Evolutionary conservation across 2,329 filamentous ascomycete genomes (phyloP).

Genomic region (Paecilomyces dactylethromorphus): DNA sequence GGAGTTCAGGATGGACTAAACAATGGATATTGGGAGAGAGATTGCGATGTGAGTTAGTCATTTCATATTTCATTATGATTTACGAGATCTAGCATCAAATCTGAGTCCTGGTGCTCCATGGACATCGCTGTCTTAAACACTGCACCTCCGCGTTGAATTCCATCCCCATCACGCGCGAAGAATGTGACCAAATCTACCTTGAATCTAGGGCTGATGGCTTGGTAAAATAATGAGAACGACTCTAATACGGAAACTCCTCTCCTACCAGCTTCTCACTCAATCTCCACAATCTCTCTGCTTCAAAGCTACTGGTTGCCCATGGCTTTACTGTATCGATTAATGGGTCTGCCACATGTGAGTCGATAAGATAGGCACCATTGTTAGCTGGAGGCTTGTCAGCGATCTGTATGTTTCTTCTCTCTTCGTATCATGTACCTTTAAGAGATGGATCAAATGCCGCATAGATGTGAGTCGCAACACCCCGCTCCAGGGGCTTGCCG

Average conservation of each 20-base stretch:
- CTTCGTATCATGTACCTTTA: background rate
- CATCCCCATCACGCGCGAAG: too few species aligned
- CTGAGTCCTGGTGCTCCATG: too few species aligned
- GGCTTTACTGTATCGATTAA: conserved; percentile 24
- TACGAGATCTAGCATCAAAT: too few species aligned
- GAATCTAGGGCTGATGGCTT: background rate
- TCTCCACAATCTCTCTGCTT: conserved; percentile 40
- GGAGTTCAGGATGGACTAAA: too few species aligned
- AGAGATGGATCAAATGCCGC: conserved; percentile 2
- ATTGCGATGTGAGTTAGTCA: background rate
- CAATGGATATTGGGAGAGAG: too few species aligned
- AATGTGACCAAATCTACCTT: too few species aligned
- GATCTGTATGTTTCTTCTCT: background rate
- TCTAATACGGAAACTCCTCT: conserved; percentile 22
- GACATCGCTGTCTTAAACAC: too few species aligned
- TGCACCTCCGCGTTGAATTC: too few species aligned
- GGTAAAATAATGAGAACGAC: background rate
- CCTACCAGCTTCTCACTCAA: conserved; percentile 41
- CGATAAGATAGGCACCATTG: conserved; percentile 6
- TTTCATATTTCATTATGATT: too few species aligned
- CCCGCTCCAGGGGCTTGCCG: background rate
- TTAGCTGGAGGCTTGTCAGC: background rate
- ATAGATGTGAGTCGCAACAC: conserved; percentile 1
- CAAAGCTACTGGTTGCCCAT: conserved; percentile 16
- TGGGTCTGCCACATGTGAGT: conserved; percentile 8